Conservation (phyloP, 2,329 filamentous ascomycete species). For the Talaromyces sp. region DNA sequence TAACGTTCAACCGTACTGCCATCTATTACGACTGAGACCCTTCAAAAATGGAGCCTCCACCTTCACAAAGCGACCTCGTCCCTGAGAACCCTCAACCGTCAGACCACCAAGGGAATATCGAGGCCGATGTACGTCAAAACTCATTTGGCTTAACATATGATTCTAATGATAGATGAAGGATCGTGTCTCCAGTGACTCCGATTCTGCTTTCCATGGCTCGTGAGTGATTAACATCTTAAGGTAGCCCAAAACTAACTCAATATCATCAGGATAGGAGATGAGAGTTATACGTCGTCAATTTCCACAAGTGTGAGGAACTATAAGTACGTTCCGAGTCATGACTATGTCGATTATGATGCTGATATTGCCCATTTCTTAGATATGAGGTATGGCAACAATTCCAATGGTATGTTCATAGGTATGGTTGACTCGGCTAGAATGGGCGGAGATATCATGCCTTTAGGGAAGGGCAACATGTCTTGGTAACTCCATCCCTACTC, state of each 20-base stretch:
- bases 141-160: neutral
- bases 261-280: slow-evolving; percentile 17
- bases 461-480: slow-evolving; percentile 22
- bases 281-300: slow-evolving; percentile 20
- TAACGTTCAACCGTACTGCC: neutral
- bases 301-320: slow-evolving; percentile 20
- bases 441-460: slow-evolving; percentile 30
- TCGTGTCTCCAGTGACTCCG: slow-evolving; percentile 12
- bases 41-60: neutral
- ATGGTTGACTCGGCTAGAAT: slow-evolving; percentile 21
- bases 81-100: slow-evolving; percentile 15
- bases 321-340: slow-evolving; percentile 10
- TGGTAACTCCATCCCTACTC: slow-evolving; percentile 11
- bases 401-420: neutral
- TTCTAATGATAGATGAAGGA: slow-evolving; percentile 3
- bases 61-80: neutral
- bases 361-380: slow-evolving; percentile 1
- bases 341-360: neutral
- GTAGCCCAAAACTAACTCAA: neutral
- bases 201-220: slow-evolving; percentile 21
- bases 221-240: neutral
- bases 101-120: slow-evolving; percentile 13
- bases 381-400: slow-evolving; percentile 15
- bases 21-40: neutral
- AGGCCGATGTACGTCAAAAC: slow-evolving; percentile 17